Evolutionary conservation across 805 yeast species (phyloP).

Genomic region (Ogataea pilisensis): DNA sequence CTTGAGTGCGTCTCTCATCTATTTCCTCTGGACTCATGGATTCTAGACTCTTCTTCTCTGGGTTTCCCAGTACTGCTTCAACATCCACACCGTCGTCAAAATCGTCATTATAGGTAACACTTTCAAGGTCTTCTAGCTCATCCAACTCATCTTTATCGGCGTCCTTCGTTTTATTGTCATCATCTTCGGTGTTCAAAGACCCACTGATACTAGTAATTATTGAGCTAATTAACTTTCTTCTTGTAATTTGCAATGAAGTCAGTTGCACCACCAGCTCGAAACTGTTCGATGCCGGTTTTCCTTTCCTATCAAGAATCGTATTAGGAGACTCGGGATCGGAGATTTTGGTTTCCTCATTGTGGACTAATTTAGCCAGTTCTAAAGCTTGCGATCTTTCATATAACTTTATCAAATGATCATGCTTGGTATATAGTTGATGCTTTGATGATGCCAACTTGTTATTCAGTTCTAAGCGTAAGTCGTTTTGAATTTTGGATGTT

Average conservation of each 20-base stretch:
- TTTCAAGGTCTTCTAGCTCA: neutral
- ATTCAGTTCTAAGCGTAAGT: slow-evolving; percentile 2
- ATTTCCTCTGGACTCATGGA: slow-evolving; percentile 3
- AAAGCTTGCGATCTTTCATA: slow-evolving; percentile 62
- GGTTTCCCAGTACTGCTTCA: neutral
- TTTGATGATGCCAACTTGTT: slow-evolving; percentile 7
- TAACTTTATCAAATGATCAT: slow-evolving; percentile 34
- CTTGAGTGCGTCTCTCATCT: slow-evolving; percentile 19
- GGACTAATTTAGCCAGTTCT: slow-evolving; percentile 53
- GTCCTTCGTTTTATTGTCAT: neutral
- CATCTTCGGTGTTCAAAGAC: neutral
- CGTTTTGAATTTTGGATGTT: neutral
- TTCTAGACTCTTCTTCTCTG: neutral
- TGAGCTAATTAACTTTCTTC: slow-evolving; percentile 33
- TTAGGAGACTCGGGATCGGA: slow-evolving; percentile 4
- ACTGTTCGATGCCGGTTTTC: slow-evolving; percentile 8
- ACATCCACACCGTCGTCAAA: neutral
- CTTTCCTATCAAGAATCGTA: slow-evolving; percentile 11
- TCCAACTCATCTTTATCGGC: slow-evolving; percentile 24
- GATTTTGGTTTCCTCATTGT: slow-evolving; percentile 41
- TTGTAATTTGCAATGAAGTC: slow-evolving; percentile 36
- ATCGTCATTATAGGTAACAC: neutral
- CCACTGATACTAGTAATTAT: slow-evolving; percentile 23
- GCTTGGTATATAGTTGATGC: slow-evolving; percentile 23
- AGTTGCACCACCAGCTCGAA: slow-evolving; percentile 34